phyloP scores from a whole-genome alignment of 2,329 filamentous ascomycete species.

The Trichoderma afroharzianum region DNA sequence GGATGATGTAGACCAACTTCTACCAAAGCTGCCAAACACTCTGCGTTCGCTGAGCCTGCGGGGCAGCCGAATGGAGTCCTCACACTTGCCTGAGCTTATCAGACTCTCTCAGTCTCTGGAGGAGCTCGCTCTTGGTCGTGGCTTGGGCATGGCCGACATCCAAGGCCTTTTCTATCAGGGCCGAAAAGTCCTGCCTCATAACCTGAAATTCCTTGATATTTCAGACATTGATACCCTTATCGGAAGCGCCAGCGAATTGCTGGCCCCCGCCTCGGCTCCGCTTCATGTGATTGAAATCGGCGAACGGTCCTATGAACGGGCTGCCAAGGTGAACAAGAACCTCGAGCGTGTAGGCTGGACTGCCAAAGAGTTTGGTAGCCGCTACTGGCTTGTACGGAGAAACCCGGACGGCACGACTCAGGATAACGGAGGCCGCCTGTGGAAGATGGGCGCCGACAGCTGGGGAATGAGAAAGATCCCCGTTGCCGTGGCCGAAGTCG shows the following conservation, averaged over 20 bases:
- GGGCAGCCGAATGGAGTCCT: constrained; percentile 64
- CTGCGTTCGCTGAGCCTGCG: constrained; percentile 73
- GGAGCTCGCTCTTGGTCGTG: constrained; percentile 69
- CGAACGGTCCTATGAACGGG: constrained; percentile 62
- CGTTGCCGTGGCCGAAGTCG: constrained; percentile 86
- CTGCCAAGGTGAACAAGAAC: constrained; percentile 61
- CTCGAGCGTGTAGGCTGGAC: constrained; percentile 64
- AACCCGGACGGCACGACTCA: constrained; percentile 34
- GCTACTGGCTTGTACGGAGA: constrained; percentile 64
- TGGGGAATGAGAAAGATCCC: constrained; percentile 91
- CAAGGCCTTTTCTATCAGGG: constrained; percentile 59
- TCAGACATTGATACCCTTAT: constrained; percentile 59
- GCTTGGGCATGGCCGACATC: constrained; percentile 62
- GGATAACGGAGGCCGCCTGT: constrained; percentile 54
- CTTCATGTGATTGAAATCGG: constrained; percentile 74
- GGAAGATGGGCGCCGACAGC: constrained; percentile 82
- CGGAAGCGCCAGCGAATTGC: constrained; percentile 56
- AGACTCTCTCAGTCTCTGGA: constrained; percentile 67
- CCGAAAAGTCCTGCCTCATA: constrained; percentile 46
- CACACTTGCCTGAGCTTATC: constrained; percentile 61
- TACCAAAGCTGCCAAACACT: constrained; percentile 62
- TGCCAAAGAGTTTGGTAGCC: constrained; percentile 63
- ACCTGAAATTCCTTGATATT: constrained; percentile 72
- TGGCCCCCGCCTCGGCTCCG: constrained; percentile 59
- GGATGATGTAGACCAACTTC: constrained; percentile 60